Base-by-base conservation (phyloP, 73 alveolate species). In the Tetrahymena thermophila region DNA sequence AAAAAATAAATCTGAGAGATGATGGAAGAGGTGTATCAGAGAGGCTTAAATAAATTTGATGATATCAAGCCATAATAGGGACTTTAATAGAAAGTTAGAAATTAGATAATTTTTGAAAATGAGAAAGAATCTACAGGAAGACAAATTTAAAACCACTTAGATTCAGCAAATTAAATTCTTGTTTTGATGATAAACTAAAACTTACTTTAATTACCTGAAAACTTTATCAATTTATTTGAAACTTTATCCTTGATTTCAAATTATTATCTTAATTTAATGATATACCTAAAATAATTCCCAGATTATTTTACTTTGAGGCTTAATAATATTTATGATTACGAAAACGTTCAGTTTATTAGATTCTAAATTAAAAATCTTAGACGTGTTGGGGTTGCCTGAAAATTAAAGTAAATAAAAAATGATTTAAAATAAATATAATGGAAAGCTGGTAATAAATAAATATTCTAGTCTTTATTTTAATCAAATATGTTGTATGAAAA, bases 1-100 rank as follows among this genome's bases (percentile, higher is more conserved):
- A 4, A 25, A 40, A 38, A 1, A 43, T 94, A 94, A 84, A 95
- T 23, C 19, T 43, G 31, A 19, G 93, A 57, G 99, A 97, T 96
- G 99, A 98, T 94, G 34, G 83, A 35, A 96, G 99, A 94, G 99
- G 99, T 31, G 98, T 98, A 17, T 98, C 96, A 0, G 99, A 98
- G 89, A 96, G 98, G 5, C 94, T n/a, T 98, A 44, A 97, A 98
- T 94, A 99, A 98, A 57, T 23, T 15, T 17, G 97, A 95, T 50
- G 84, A 85, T 25, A 25, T 71, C 31, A 71, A 25, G 9, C n/a
- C 37, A 71, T 16, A 71, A 8, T 31, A 5, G n/a, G 89, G 89
- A 28, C 89, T 71, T 28, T 71, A 71, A 71, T 19, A 71, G 13
- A 71, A 71, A n/a, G 89, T 71, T n/a, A 71, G 37, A 71, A 42